phyloP scores from a whole-genome alignment of 2,329 filamentous ascomycete genomes.

The Colletotrichum salicis region DNA sequence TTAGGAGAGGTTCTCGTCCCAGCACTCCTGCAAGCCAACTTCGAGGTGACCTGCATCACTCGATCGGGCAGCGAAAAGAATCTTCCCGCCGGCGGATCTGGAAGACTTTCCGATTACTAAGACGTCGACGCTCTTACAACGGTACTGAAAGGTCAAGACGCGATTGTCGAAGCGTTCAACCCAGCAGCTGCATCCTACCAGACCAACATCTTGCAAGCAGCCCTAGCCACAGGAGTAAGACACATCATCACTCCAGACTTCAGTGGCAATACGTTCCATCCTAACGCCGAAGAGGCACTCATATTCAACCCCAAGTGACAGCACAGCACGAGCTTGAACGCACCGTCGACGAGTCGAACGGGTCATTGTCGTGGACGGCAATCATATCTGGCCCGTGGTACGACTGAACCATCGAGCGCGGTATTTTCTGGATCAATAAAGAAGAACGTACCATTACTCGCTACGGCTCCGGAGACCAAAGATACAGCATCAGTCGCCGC shows the following conservation, averaged over 20 bases:
- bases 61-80: not conserved
- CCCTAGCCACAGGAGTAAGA: conserved; percentile 31
- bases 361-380: conserved; percentile 37
- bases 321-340: conserved; percentile 41
- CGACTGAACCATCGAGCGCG: conserved; percentile 37
- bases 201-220: conserved; percentile 35
- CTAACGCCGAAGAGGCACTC: conserved; percentile 18
- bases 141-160: conserved; percentile 45
- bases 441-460: conserved; percentile 28
- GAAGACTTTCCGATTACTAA: conserved; percentile 57
- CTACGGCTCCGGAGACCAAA: conserved; percentile 25
- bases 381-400: conserved; percentile 38
- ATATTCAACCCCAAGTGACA: conserved; percentile 35
- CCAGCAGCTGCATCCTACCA: conserved; percentile 38
- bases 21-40: not conserved
- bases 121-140: conserved; percentile 46
- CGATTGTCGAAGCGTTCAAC: conserved; percentile 45
- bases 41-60: conserved; percentile 6
- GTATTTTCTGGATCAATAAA: conserved; percentile 37
- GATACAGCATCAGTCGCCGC: conserved; percentile 20
- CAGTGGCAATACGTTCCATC: conserved; percentile 38
- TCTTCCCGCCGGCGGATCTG: conserved; percentile 46
- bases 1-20: conserved; percentile 12
- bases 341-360: not conserved
- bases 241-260: conserved; percentile 40